Base-by-base conservation (phyloP, 345 rosid species). In the Eucalyptus cloeziana region DNA sequence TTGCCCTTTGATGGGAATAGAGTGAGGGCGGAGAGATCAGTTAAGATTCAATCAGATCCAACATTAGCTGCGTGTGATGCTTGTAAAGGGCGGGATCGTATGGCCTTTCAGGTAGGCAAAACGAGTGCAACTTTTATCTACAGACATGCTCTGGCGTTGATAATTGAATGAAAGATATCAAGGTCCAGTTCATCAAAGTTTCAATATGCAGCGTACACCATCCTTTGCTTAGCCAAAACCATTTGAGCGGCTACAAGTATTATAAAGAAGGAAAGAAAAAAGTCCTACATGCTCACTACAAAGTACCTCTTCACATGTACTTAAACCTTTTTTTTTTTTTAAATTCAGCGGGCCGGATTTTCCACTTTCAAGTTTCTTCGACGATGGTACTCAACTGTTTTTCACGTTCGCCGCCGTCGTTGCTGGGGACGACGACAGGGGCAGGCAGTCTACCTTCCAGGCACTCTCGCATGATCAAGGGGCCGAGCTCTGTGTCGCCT, bases 251-350 rank as follows among this genome's bases (percentile, higher is more conserved):
- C 83, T 5, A 40, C 47, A 7, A 37, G 83, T 11, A 37, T 44
- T 0, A 37, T 21, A 71, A 37, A 71, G 14, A 37, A 19, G 83
- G 83, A 5, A 5, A 71, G 3, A 31, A 9, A 1, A 71, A 9
- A 9, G 30, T 71, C 45, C 83, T 21, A 37, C 5, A 37, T 37
- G 83, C 83, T 37, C 83, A 76, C 83, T 21, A 21, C 27, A 37
- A 37, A 10, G 45, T 21, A 40, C 6, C 83, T 37, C 45, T 37
- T 37, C 47, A 27, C n/a, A 64, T 15, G 0, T 15, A n/a, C 76
- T n/a, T 0, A 14, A 25, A 5, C 40, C 9, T n/a, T 16, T 64
- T 30, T 15, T 64, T n/a, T n/a, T n/a, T n/a, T n/a, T n/a, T n/a
- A n/a, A n/a, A 64, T 64, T n/a, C 16, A 10, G 76, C 37, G 14